These are phyloP conservation scores for Micractinium sp. DNA, from an alignment of 139 green algal species.

Conservation along the genomic window DNA sequence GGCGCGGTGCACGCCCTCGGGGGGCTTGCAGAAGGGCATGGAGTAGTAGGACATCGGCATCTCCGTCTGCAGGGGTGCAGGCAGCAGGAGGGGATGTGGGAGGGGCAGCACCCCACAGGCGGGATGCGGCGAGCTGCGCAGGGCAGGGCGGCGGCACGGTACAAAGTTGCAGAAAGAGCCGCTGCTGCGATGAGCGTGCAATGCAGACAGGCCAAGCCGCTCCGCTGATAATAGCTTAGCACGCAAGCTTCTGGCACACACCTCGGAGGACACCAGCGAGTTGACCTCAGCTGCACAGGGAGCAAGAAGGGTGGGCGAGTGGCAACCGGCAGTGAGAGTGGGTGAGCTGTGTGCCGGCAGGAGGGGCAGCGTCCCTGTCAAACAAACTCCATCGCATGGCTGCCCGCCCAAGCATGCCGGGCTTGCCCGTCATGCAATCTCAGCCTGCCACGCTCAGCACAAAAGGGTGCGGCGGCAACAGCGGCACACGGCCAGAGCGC, in stretches of 20 bases:
- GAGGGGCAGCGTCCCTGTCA: not conserved
- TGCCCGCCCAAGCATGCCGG: no score
- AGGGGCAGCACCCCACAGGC: not conserved
- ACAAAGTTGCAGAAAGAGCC: no score
- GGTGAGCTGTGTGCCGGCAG: not conserved
- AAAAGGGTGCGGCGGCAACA: not conserved
- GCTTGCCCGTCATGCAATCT: no score
- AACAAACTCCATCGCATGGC: no score
- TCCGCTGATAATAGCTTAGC: not conserved
- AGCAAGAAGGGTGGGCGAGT: not conserved
- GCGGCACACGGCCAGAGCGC: not conserved
- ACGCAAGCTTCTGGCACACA: slow-evolving; percentile 36
- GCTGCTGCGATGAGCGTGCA: no score
- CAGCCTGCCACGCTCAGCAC: no score
- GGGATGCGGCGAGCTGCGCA: not conserved
- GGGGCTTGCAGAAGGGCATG: slow-evolving; percentile 93
- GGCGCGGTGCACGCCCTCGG: slow-evolving; percentile 75
- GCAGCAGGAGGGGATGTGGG: slow-evolving; percentile 45
- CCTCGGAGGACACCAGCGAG: slow-evolving; percentile 88
- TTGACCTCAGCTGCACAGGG: slow-evolving; percentile 76
- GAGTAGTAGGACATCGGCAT: slow-evolving; percentile 95
- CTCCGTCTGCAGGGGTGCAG: slow-evolving; percentile 66
- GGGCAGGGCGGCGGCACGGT: not conserved
- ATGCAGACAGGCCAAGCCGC: not conserved
- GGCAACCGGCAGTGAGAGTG: not conserved